These are phyloP conservation scores for Thalassiosira hispida DNA, from an alignment of 352 stramenopile genomes.

Conservation along the genomic window DNA sequence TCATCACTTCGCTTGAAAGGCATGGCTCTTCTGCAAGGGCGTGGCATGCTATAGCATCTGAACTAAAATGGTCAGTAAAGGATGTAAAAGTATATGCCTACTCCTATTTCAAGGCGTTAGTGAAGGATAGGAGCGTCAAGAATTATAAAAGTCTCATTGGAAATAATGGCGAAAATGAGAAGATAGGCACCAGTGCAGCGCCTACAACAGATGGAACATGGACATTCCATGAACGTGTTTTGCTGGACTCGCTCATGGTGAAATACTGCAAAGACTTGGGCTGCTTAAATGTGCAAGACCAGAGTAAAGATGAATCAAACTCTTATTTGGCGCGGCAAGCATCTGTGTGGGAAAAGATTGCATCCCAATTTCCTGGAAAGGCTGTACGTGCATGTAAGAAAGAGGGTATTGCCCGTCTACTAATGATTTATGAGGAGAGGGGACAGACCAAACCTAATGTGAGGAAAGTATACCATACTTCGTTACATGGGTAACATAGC, in stretches of 20 bases:
- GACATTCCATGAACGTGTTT: constrained; percentile 31
- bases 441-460: not conserved
- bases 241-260: constrained; percentile 39
- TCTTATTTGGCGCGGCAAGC: not conserved
- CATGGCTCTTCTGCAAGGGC: constrained; percentile 31
- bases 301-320: not conserved
- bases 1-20: constrained; percentile 37
- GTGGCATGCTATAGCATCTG: constrained; percentile 36
- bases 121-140: not conserved
- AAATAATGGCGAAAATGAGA: not conserved
- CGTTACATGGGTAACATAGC: not conserved
- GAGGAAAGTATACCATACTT: not conserved
- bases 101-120: constrained; percentile 37
- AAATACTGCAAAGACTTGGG: constrained; percentile 36
- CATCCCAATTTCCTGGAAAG: constrained; percentile 35
- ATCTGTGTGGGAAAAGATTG: constrained; percentile 42
- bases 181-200: not conserved
- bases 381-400: constrained; percentile 22
- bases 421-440: not conserved
- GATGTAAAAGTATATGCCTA: constrained; percentile 51
- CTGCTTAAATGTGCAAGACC: not conserved
- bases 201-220: not conserved
- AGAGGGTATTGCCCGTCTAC: constrained; percentile 14
- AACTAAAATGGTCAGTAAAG: constrained; percentile 21
- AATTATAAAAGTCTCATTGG: not conserved